Base-by-base conservation (phyloP, 2,329 filamentous ascomycete genomes). In the Juglanconis sp. region DNA sequence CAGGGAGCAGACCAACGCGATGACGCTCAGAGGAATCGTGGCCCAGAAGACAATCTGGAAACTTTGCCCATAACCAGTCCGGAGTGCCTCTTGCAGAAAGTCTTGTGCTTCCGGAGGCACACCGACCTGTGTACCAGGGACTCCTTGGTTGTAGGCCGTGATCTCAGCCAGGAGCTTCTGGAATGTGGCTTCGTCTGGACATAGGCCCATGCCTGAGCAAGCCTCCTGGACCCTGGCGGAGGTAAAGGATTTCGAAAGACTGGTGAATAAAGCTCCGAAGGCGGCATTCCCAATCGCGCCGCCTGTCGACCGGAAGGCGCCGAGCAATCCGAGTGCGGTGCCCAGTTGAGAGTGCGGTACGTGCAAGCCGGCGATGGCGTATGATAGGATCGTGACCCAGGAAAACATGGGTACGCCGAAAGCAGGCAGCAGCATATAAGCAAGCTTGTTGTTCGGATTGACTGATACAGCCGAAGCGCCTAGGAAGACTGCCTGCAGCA, bases 1-100 rank as follows among this genome's bases (percentile, higher is more conserved):
- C 13, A 46, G 35, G 36, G 56, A 38, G 36, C 56, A 58, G n/a
- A 58, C 30, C 2, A 53, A 15, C 4, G 56, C 56, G 31, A 58
- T 53, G 5, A 53, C 48, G 0, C 56, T 50, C 17, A 58, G 31
- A 5, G 56, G 56, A 1, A 58, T 58, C 24, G 56, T 58, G 30
- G 56, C 56, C 36, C 56, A 58, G 49, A 58, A 58, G 31, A 58
- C 5, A 11, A 58, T 17, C 17, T n/a, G 50, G 38, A 58, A 58
- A 36, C 56, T 58, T 48, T 36, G 52, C 17, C 56, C 56, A n/a
- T 58, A 58, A n/a, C 48, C 56, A 9, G 36, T 42, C 1, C 48
- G 40, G 2, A 58, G 17, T 8, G 56, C 38, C 10, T n/a, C 8
- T 10, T 17, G 36, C 11, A 58, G 2, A 3, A 35, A 17, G 1